Evolutionary conservation across 2,329 filamentous ascomycete genomes (phyloP).

Genomic region (Lithohypha guttulata): DNA sequence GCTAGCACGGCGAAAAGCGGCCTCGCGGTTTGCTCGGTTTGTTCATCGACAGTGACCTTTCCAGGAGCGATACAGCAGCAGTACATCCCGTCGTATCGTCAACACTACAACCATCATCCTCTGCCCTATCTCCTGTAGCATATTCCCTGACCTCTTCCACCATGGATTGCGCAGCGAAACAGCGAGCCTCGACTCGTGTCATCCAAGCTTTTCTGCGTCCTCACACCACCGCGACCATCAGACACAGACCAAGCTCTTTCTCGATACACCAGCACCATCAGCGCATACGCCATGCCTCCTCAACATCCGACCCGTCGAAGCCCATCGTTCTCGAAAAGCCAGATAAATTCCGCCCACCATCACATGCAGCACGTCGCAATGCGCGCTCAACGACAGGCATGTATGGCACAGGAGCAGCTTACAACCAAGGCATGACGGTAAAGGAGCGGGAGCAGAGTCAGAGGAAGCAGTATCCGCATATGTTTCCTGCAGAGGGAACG

Average conservation of each 20-base stretch:
- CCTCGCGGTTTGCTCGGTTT: neutral
- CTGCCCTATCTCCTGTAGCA: too few relatives aligned
- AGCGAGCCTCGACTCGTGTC: neutral
- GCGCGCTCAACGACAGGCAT: slow-evolving; percentile 47
- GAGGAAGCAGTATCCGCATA: slow-evolving; percentile 68
- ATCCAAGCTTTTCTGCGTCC: slow-evolving; percentile 1
- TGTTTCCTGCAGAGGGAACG: slow-evolving; percentile 75
- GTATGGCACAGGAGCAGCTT: slow-evolving; percentile 60
- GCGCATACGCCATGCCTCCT: too few relatives aligned
- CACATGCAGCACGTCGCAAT: slow-evolving; percentile 63
- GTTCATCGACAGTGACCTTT: neutral
- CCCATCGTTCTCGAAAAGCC: slow-evolving; percentile 73
- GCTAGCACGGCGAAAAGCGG: too few relatives aligned
- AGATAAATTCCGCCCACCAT: slow-evolving; percentile 81
- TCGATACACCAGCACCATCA: too few relatives aligned
- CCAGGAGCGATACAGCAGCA: neutral
- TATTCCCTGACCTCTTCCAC: neutral
- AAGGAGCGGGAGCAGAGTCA: slow-evolving; percentile 57
- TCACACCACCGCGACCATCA: neutral
- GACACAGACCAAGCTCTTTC: neutral
- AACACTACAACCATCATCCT: neutral
- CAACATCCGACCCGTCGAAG: slow-evolving; percentile 30
- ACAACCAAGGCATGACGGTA: slow-evolving; percentile 33
- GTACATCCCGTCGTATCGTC: neutral
- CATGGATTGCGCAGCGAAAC: slow-evolving; percentile 3